Evolutionary conservation across 768 basidiomycete species (phyloP), one percentile per base, ranked within the genome.

Genomic region (Leccinellum albellum): DNA sequence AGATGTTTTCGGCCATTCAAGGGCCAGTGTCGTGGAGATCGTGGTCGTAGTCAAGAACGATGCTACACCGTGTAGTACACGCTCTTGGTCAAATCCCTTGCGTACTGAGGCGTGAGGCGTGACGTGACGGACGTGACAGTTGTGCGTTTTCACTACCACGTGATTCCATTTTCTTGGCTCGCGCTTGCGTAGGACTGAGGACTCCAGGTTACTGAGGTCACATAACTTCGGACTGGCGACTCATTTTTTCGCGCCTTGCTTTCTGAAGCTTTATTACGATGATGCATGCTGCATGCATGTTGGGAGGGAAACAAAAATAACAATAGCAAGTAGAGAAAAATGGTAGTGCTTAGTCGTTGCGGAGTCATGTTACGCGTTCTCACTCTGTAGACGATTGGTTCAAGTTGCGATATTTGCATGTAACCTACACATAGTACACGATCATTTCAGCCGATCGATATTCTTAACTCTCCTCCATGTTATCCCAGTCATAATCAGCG

Each of bases 1-100:
- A 92, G 69, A 91, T 89, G 78, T 91, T 91, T 79, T 92, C 90
- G 72, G 90, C 88, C 90, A 92, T 92, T 73, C 87, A 89, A 90
- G 63, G 70, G 65, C 70, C 69, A 55, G 53, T 50, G 56, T 62
- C 55, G 60, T 60, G 37, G 62, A 53, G 33, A 59, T 66, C 44
- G 61, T 55, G 33, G 60, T 66, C 44, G 61, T 55, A 42, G 66
- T 64, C 63, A 54, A 54, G 59, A 65, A 35, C 12, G 31, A 31
- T 31, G 31, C 26, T 26, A 26, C 26, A 26, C 5, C 3, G n/a
- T n/a, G n/a, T n/a, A n/a, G n/a, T 12, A 29, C 37, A 32, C 6
- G 44, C 29, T 21, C n/a, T 40, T 10, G 14, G 52, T 31, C 31
- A 24, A 37, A 6, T 53, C 44, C 35, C 33, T 28, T 45, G 40